phyloP scores from a whole-genome alignment of 768 basidiomycete genomes.

The Amylocystis lapponica region DNA sequence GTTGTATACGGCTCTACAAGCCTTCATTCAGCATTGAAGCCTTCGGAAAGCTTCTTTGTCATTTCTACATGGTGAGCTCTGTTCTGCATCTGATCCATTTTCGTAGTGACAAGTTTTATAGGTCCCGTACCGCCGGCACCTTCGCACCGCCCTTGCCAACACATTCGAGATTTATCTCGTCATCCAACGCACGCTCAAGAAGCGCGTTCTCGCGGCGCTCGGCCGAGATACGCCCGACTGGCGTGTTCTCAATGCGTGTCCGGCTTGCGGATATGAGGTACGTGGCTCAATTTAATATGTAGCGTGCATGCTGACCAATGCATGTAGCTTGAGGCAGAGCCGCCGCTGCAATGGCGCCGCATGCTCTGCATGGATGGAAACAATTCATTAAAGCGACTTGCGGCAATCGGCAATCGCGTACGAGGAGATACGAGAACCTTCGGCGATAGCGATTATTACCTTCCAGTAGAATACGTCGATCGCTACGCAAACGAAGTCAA shows the following conservation, averaged over 20 bases:
- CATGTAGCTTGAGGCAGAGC: conserved; percentile 26
- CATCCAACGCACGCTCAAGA: conserved; percentile 18
- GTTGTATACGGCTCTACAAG: conserved; percentile 6
- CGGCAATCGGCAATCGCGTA: conserved; percentile 11
- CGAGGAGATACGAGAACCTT: conserved; percentile 16
- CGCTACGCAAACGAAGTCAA: conserved; percentile 27
- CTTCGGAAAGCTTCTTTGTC: conserved; percentile 13
- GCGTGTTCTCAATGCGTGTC: conserved; percentile 30
- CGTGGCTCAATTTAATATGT: not conserved
- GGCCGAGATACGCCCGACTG: conserved; percentile 26
- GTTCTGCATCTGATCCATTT: not conserved
- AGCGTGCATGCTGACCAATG: not conserved
- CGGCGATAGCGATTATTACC: conserved; percentile 21
- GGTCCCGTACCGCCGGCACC: conserved; percentile 21
- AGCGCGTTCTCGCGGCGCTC: conserved; percentile 19
- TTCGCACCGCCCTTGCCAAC: conserved; percentile 22
- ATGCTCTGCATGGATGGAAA: conserved; percentile 13
- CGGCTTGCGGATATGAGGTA: conserved; percentile 32
- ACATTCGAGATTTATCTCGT: conserved; percentile 32
- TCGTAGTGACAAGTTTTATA: conserved; percentile 4
- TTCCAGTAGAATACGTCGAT: conserved; percentile 22
- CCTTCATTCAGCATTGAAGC: conserved; percentile 16
- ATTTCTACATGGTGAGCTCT: conserved; percentile 13
- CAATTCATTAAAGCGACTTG: conserved; percentile 20
- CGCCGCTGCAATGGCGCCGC: conserved; percentile 5